These are phyloP conservation scores for Kazachstania psychrophila DNA, from an alignment of 805 yeast species.

Conservation along the genomic window DNA sequence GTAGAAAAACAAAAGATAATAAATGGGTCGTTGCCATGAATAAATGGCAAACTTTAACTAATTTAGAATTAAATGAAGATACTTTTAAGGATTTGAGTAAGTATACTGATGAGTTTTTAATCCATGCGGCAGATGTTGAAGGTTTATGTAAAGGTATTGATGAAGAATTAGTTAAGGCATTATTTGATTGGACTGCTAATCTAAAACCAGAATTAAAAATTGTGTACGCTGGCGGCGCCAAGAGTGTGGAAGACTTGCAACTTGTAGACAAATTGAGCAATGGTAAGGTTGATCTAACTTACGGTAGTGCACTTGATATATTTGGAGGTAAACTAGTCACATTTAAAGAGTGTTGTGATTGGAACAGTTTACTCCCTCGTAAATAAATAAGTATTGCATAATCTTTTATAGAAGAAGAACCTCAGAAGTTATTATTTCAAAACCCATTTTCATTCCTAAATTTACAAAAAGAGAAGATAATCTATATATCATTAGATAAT, in stretches of 20 bases:
- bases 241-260: constrained; percentile 55
- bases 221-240: constrained; percentile 97
- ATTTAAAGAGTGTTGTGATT: constrained; percentile 62
- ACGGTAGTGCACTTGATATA: constrained; percentile 86
- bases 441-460: too few relatives aligned
- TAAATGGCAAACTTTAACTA: constrained; percentile 90
- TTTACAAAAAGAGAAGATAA: background rate
- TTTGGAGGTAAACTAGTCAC: constrained; percentile 83
- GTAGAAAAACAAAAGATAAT: constrained; percentile 39
- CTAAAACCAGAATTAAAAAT: constrained; percentile 46
- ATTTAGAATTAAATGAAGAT: constrained; percentile 43
- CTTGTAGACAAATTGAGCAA: constrained; percentile 57
- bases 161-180: constrained; percentile 54
- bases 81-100: constrained; percentile 45
- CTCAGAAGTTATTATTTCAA: too few relatives aligned
- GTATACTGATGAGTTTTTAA: constrained; percentile 78
- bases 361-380: too few relatives aligned
- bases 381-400: too few relatives aligned
- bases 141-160: constrained; percentile 94
- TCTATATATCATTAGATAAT: background rate
- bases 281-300: constrained; percentile 86
- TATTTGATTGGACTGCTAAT: constrained; percentile 64
- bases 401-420: background rate
- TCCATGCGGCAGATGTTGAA: constrained; percentile 98
- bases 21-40: constrained; percentile 95